A percentile compares a stretch with the other conserved stretches of the same genome.
phyloP scores from a whole-genome alignment of 768 basidiomycete genomes.

The Auricularia sp. region DNA sequence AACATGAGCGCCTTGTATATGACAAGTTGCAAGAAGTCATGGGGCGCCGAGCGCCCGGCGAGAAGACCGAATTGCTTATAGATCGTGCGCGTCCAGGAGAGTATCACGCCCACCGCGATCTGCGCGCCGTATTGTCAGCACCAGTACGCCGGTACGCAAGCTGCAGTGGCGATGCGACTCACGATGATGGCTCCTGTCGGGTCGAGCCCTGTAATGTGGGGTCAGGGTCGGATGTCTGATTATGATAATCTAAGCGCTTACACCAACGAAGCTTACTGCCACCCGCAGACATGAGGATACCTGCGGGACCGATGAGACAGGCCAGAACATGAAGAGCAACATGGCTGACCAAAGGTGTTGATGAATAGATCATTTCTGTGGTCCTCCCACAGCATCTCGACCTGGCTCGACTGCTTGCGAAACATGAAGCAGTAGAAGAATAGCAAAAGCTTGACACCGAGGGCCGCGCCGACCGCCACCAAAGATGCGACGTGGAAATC shows the following conservation, averaged over 20 bases:
- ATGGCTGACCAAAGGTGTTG: constrained; percentile 54
- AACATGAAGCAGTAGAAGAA: constrained; percentile 82
- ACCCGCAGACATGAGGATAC: constrained; percentile 73
- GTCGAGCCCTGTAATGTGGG: constrained; percentile 49
- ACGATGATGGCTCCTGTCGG: constrained; percentile 71
- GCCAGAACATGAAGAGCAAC: background rate
- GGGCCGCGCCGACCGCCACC: constrained; percentile 70
- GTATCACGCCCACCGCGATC: constrained; percentile 73
- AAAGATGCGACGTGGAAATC: constrained; percentile 74
- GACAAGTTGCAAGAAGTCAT: constrained; percentile 82
- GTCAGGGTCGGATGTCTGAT: constrained; percentile 6
- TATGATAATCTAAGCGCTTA: constrained; percentile 24
- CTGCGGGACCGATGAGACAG: constrained; percentile 25
- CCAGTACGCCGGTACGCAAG: background rate
- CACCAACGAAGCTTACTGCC: constrained; percentile 78
- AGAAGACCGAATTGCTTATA: constrained; percentile 75
- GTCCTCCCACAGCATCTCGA: constrained; percentile 92
- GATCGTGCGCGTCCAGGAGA: constrained; percentile 66
- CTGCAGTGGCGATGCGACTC: constrained; percentile 18
- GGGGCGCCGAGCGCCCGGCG: constrained; percentile 86
- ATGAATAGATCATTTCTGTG: constrained; percentile 89
- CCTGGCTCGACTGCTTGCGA: constrained; percentile 77
- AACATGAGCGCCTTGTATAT: constrained; percentile 92
- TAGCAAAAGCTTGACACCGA: constrained; percentile 81
- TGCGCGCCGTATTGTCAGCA: constrained; percentile 18